Conservation (phyloP, 768 basidiomycete genomes). For the Hebeloma cylindrosporum region DNA sequence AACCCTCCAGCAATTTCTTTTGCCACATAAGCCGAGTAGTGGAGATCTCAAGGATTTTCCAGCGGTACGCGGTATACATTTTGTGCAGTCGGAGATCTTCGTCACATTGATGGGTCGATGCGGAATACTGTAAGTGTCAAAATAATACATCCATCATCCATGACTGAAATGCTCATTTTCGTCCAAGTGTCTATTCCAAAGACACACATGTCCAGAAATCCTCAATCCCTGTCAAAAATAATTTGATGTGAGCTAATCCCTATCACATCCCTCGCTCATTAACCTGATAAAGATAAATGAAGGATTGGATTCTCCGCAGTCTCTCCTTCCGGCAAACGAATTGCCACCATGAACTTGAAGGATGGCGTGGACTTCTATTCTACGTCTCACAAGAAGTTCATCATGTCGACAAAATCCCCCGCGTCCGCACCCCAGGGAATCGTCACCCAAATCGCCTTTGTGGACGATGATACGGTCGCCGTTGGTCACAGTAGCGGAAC, state of each 20-base stretch:
- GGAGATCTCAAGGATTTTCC: too few relatives aligned
- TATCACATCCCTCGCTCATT: neutral
- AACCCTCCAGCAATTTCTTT: neutral
- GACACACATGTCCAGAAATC: too few relatives aligned
- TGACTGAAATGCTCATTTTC: too few relatives aligned
- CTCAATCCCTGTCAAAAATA: neutral
- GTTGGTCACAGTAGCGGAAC: slow-evolving; percentile 5
- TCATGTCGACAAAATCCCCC: neutral
- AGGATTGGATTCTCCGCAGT: slow-evolving; percentile 3
- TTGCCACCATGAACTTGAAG: slow-evolving; percentile 5
- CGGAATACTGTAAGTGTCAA: too few relatives aligned
- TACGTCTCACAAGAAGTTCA: neutral
- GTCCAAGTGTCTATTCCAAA: too few relatives aligned
- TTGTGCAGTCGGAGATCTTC: too few relatives aligned
- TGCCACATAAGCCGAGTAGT: too few relatives aligned
- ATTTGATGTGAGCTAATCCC: neutral
- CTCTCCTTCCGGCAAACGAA: slow-evolving; percentile 7
- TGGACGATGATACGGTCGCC: slow-evolving; percentile 11
- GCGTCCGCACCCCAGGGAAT: neutral
- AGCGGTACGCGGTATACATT: too few relatives aligned
- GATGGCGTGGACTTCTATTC: slow-evolving; percentile 7
- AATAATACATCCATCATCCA: too few relatives aligned
- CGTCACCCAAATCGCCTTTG: neutral
- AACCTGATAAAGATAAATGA: neutral
- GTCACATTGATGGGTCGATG: too few relatives aligned